phyloP scores from a whole-genome alignment of 768 basidiomycete species.

The Roridomyces roridus region DNA sequence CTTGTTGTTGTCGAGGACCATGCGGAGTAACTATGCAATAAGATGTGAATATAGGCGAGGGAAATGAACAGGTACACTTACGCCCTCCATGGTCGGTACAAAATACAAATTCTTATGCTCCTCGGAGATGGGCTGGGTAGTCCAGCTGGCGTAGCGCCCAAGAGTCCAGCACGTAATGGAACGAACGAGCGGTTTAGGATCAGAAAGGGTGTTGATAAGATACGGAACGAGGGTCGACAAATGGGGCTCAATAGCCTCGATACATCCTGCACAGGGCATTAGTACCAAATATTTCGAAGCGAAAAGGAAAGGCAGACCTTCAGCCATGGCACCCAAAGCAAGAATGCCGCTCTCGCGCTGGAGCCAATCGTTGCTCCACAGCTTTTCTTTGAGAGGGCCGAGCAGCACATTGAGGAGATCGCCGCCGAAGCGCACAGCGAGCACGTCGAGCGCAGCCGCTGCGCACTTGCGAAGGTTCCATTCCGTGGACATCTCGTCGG shows the following conservation, averaged over 20 bases:
- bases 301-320: constrained; percentile 61
- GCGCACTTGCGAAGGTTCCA: constrained; percentile 99
- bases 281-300: constrained; percentile 8
- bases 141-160: constrained; percentile 99
- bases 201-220: constrained; percentile 87
- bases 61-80: constrained; percentile 39
- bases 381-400: constrained; percentile 88
- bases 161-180: constrained; percentile 99
- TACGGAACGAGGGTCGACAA: constrained; percentile 93
- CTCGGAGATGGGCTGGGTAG: constrained; percentile 81
- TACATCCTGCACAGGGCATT: constrained; percentile 71
- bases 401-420: constrained; percentile 90
- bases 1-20: constrained; percentile 98
- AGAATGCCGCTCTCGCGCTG: constrained; percentile 95
- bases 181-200: constrained; percentile 94
- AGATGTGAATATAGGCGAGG: constrained; percentile 3
- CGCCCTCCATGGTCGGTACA: constrained; percentile 98
- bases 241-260: constrained; percentile 94
- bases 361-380: constrained; percentile 93
- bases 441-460: constrained; percentile 95
- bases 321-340: constrained; percentile 97
- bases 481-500: constrained; percentile 96
- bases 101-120: constrained; percentile 92
- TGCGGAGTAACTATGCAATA: constrained; percentile 90
- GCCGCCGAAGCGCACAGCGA: constrained; percentile 91